Evolutionary conservation across 2,329 filamentous ascomycete genomes (phyloP).

Genomic region (Reticulascus tulasneorum): DNA sequence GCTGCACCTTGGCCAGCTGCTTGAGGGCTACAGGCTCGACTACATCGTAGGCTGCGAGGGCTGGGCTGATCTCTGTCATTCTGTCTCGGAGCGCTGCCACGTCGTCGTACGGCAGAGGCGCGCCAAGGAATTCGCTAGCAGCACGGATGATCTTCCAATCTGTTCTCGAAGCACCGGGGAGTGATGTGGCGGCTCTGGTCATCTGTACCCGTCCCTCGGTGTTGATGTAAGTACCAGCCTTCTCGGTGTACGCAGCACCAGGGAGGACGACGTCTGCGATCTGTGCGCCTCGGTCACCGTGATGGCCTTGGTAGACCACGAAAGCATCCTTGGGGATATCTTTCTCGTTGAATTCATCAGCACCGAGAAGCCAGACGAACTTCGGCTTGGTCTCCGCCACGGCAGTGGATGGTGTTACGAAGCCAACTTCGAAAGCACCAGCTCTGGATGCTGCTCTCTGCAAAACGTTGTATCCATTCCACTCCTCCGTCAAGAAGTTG

Average conservation of each 20-base stretch:
- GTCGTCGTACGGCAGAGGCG: constrained; percentile 87
- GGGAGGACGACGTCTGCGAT: constrained; percentile 92
- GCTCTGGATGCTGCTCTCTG: constrained; percentile 89
- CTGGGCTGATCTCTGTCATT: constrained; percentile 92
- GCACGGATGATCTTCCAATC: constrained; percentile 99
- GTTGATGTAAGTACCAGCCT: constrained; percentile 93
- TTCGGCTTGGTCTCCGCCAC: constrained; percentile 86
- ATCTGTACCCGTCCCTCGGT: constrained; percentile 96
- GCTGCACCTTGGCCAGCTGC: constrained; percentile 83
- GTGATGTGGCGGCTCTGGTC: constrained; percentile 81
- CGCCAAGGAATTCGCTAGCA: constrained; percentile 83
- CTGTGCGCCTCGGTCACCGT: constrained; percentile 90
- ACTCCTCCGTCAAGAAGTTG: constrained; percentile 84
- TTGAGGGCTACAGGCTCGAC: constrained; percentile 75
- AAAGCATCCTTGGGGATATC: constrained; percentile 96
- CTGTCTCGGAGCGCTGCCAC: constrained; percentile 84
- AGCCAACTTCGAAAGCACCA: constrained; percentile 93
- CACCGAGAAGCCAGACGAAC: constrained; percentile 94
- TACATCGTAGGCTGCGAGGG: constrained; percentile 84
- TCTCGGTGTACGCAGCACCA: constrained; percentile 94
- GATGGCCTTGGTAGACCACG: constrained; percentile 96
- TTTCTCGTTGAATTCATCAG: constrained; percentile 79
- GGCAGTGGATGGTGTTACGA: constrained; percentile 76
- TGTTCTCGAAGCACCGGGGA: constrained; percentile 85
- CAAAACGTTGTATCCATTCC: constrained; percentile 97